Evolutionary conservation across 768 basidiomycete species (phyloP).

Genomic region (Psilocybe tampanensis): DNA sequence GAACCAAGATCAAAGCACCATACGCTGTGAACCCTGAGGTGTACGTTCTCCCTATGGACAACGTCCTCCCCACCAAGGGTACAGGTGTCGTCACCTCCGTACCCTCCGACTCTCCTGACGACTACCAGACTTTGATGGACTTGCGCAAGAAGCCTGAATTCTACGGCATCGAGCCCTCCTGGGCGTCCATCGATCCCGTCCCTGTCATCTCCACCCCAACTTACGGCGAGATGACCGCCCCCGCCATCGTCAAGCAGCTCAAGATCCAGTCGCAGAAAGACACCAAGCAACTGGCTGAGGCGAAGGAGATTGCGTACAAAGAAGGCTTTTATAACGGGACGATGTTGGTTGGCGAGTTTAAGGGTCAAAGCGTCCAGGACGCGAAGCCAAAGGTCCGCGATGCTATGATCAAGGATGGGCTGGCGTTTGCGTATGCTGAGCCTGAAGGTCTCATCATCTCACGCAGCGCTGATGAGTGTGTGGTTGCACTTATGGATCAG

Average conservation of each 20-base stretch:
- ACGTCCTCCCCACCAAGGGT: slow-evolving; percentile 96
- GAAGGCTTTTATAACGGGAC: slow-evolving; percentile 96
- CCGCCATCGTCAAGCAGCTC: slow-evolving; percentile 79
- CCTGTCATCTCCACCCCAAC: slow-evolving; percentile 87
- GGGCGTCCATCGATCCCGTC: slow-evolving; percentile 84
- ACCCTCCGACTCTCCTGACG: slow-evolving; percentile 98
- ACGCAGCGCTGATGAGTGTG: slow-evolving; percentile 94
- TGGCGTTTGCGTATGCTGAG: slow-evolving; percentile 93
- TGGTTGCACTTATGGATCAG: slow-evolving; percentile 97
- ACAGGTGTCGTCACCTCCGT: slow-evolving; percentile 98
- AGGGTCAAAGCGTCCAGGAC: slow-evolving; percentile 85
- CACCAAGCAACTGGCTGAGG: slow-evolving; percentile 88
- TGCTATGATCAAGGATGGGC: slow-evolving; percentile 72
- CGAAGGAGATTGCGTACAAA: slow-evolving; percentile 97
- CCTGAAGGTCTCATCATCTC: slow-evolving; percentile 91
- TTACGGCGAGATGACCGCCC: slow-evolving; percentile 92
- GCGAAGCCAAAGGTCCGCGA: slow-evolving; percentile 90
- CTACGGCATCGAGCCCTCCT: slow-evolving; percentile 91
- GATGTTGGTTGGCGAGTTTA: slow-evolving; percentile 91
- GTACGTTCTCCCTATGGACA: slow-evolving; percentile 98
- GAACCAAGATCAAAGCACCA: slow-evolving; percentile 89
- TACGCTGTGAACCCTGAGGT: slow-evolving; percentile 82
- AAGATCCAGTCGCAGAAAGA: slow-evolving; percentile 98
- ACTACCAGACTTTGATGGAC: slow-evolving; percentile 87
- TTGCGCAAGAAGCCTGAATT: slow-evolving; percentile 95